A percentile compares a stretch with the other conserved stretches of the same genome.
Conservation (phyloP, 2,329 filamentous ascomycete species). For the Fusarium sp. region DNA sequence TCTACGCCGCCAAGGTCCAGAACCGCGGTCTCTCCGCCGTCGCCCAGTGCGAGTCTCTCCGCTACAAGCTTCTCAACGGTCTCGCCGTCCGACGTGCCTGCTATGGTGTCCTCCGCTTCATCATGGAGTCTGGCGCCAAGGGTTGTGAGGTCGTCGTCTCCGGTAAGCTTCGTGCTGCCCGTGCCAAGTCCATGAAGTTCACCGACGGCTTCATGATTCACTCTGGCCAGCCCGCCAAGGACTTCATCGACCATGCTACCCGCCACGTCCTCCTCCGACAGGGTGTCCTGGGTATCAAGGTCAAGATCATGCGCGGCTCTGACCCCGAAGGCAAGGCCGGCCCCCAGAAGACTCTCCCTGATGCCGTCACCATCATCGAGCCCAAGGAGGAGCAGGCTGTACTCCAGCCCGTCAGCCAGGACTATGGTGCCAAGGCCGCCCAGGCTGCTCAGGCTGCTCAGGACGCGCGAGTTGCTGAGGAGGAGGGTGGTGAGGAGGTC, state of each 20-base stretch:
- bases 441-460: slow-evolving; percentile 70
- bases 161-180: slow-evolving; percentile 97
- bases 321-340: slow-evolving; percentile 99
- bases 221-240: slow-evolving; percentile 98
- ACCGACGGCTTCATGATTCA: slow-evolving; percentile 99
- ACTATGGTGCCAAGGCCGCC: slow-evolving; percentile 94
- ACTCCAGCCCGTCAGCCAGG: slow-evolving; percentile 94
- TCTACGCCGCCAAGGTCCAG: slow-evolving; percentile 99
- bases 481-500: slow-evolving; percentile 66
- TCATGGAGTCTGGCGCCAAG: slow-evolving; percentile 99
- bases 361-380: slow-evolving; percentile 99
- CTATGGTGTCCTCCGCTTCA: slow-evolving; percentile 99
- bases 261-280: slow-evolving; percentile 99
- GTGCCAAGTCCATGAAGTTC: slow-evolving; percentile 99
- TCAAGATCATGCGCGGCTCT: slow-evolving; percentile 99
- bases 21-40: slow-evolving; percentile 99
- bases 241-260: slow-evolving; percentile 99
- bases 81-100: slow-evolving; percentile 97
- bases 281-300: slow-evolving; percentile 99
- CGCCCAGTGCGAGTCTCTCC: slow-evolving; percentile 99
- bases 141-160: slow-evolving; percentile 99
- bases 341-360: slow-evolving; percentile 95
- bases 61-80: slow-evolving; percentile 99
- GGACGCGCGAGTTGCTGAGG: slow-evolving; percentile 66
- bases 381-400: slow-evolving; percentile 99